Evolutionary conservation across 768 basidiomycete genomes (phyloP).

Genomic region (Galerina marginata): DNA sequence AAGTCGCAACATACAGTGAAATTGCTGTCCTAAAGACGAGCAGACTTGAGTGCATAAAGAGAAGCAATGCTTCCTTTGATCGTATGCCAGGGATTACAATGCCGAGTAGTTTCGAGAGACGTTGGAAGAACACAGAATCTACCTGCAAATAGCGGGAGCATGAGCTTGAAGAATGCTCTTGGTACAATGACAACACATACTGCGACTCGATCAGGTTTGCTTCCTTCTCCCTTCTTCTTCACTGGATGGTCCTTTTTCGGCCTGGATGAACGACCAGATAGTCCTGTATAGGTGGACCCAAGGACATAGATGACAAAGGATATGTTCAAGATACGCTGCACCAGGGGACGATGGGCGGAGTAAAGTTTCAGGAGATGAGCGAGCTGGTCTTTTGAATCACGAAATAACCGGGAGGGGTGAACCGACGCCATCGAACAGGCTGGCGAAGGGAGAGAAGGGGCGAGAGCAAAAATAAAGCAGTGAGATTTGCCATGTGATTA

Average conservation of each 20-base stretch:
- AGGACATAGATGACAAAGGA: slow-evolving; percentile 77
- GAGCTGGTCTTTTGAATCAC: slow-evolving; percentile 42
- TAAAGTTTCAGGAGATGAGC: slow-evolving; percentile 59
- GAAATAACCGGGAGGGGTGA: slow-evolving; percentile 36
- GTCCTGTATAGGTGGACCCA: slow-evolving; percentile 60
- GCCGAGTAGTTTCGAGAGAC: slow-evolving; percentile 74
- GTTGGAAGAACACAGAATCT: slow-evolving; percentile 90
- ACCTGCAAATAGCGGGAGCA: slow-evolving; percentile 52
- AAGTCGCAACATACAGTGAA: slow-evolving; percentile 90
- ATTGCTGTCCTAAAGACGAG: slow-evolving; percentile 90
- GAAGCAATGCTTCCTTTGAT: slow-evolving; percentile 86
- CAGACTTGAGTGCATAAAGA: slow-evolving; percentile 88
- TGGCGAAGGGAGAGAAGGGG: not conserved
- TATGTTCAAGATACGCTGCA: slow-evolving; percentile 74
- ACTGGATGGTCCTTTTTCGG: slow-evolving; percentile 32
- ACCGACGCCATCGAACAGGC: slow-evolving; percentile 31
- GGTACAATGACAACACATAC: slow-evolving; percentile 44
- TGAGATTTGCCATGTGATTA: slow-evolving; percentile 14
- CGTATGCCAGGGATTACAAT: slow-evolving; percentile 89
- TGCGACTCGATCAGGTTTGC: slow-evolving; percentile 66
- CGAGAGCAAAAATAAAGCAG: not conserved
- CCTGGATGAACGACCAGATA: slow-evolving; percentile 46
- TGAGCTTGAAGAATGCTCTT: not conserved
- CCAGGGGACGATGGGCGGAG: slow-evolving; percentile 62
- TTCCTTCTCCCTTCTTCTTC: slow-evolving; percentile 37